Evolutionary conservation across 345 rosid species (phyloP), one percentile per base, ranked within the genome.

Genomic region (Ceriops decandra): DNA sequence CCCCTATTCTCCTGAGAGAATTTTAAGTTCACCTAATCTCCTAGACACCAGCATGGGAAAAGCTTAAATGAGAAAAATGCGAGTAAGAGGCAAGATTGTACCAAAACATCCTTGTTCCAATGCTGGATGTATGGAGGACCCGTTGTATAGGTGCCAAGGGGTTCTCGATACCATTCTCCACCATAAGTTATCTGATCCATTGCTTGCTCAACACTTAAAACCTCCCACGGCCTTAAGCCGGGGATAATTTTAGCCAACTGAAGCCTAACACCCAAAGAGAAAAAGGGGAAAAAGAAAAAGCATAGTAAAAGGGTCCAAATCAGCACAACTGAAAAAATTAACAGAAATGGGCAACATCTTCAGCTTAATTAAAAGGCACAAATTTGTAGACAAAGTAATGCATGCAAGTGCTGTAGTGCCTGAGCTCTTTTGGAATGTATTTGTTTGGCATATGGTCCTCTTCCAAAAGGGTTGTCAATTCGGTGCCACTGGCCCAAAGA

Each of bases 181-280:
- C 86, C 87, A 69, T 86, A 93, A 27, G 86, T 88, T 52, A 93
- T 83, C 73, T 88, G 83, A 80, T 90, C 93, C 96, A 93, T 93
- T 38, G 98, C 98, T 82, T 93, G 97, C 83, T 90, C 98, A 58
- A 89, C 59, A 60, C 93, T 90, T 66, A 90, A 77, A 76, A 93
- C 92, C 80, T 93, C 98, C 98, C 98, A 90, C n/a, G 97, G 98
- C 79, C 98, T 85, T 76, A 93, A 75, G 46, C 89, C 96, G 32
- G 98, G 98, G 70, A 90, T 86, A 69, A 81, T 70, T 74, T 90
- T 84, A 5, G 82, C 84, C 84, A 90, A 68, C 62, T 80, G 81
- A 58, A 64, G 72, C 82, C 97, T 90, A 75, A 64, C 26, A 17
- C 75, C 71, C 31, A 76, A 57, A 73, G 77, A 27, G 38, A 70